These are phyloP conservation scores for Candida verbasci DNA, from an alignment of 805 yeast species.

Conservation along the genomic window DNA sequence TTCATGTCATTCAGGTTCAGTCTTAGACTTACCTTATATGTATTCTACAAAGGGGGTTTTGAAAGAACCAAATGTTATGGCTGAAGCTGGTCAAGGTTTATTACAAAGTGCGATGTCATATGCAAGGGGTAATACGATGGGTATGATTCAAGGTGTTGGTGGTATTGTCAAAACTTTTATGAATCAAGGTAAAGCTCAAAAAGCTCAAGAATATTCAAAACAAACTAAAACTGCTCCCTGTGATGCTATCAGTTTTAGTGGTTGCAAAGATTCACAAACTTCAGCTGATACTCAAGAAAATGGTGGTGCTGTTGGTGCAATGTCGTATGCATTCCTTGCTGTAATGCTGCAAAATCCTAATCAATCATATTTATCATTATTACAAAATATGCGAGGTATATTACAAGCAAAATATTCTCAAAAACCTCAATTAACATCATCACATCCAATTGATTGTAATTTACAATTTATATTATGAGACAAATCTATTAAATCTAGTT, in stretches of 20 bases:
- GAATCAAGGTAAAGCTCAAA: constrained; percentile 17
- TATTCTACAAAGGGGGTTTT: constrained; percentile 81
- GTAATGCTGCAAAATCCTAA: constrained; percentile 58
- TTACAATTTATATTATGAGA: constrained; percentile 31
- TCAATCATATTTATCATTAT: constrained; percentile 64
- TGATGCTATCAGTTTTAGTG: constrained; percentile 71
- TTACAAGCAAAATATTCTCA: constrained; percentile 66
- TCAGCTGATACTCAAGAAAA: constrained; percentile 72
- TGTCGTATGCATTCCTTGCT: constrained; percentile 72
- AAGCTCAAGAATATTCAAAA: constrained; percentile 37
- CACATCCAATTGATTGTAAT: constrained; percentile 73
- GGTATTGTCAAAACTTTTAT: constrained; percentile 14
- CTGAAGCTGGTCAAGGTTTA: constrained; percentile 69
- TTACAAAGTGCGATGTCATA: constrained; percentile 56
- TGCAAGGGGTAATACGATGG: constrained; percentile 50
- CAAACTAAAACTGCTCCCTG: constrained; percentile 67
- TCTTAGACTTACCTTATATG: constrained; percentile 70
- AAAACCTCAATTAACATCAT: constrained; percentile 76
- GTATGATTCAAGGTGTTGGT: constrained; percentile 40
- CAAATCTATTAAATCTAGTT: too few species aligned
- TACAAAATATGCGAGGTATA: constrained; percentile 66
- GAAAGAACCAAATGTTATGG: constrained; percentile 75
- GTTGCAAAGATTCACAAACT: constrained; percentile 82
- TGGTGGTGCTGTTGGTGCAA: constrained; percentile 76
- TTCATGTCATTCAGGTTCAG: constrained; percentile 85